phyloP scores from a whole-genome alignment of 1,139 yeast genomes.

The Ogataea hybrid region DNA sequence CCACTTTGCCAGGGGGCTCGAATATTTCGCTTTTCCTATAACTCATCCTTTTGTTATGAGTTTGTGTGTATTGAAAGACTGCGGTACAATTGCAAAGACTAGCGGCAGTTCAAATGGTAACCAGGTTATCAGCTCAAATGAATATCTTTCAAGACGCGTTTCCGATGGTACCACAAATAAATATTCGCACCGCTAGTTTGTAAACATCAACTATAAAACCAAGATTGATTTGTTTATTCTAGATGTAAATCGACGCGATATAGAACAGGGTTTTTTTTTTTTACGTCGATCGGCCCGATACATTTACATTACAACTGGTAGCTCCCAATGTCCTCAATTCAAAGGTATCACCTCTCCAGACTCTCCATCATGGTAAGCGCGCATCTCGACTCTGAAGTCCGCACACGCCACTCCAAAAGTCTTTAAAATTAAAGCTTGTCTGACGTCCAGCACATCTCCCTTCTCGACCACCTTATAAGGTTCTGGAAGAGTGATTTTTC shows the following conservation, averaged over 20 bases:
- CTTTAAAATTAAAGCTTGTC: constrained; percentile 88
- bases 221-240: constrained; percentile 6
- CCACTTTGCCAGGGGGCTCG: constrained; percentile 28
- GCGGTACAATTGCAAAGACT: too few species aligned
- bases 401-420: constrained; percentile 95
- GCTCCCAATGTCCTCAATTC: neutral
- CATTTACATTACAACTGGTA: constrained; percentile 5
- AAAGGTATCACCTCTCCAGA: constrained; percentile 24
- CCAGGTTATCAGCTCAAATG: neutral
- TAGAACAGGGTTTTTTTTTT: neutral
- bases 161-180: neutral
- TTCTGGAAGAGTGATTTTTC: constrained; percentile 74
- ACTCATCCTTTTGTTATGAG: constrained; percentile 16
- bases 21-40: constrained; percentile 25
- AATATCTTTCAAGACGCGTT: neutral
- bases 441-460: constrained; percentile 82
- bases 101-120: too few species aligned
- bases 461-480: constrained; percentile 78
- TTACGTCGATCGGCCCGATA: constrained; percentile 11
- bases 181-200: constrained; percentile 1
- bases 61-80: neutral
- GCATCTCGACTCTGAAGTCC: constrained; percentile 76
- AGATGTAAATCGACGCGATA: constrained; percentile 7
- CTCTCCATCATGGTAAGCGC: constrained; percentile 74
- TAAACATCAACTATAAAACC: constrained; percentile 6